Conservation (phyloP, 441 rosid species). For the Gossypium schwendimanii region DNA sequence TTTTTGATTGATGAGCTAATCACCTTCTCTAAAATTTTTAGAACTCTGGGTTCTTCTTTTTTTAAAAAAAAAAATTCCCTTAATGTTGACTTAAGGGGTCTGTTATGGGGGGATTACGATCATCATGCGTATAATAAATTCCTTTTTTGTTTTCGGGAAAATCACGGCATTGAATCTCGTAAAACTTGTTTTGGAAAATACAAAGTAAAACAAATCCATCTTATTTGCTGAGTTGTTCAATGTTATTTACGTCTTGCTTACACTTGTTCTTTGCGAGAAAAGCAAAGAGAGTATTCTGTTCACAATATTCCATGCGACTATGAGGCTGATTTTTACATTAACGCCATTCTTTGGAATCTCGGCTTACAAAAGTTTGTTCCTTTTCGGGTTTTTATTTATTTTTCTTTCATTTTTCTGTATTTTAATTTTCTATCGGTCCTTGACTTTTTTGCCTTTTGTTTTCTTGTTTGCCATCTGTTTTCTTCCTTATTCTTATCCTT, state of each 20-base stretch:
- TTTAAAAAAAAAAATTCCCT: background rate
- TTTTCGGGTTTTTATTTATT: background rate
- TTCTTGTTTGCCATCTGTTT: background rate
- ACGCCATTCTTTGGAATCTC: background rate
- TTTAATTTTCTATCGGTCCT: background rate
- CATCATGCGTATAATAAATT: background rate
- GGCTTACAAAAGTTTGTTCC: background rate
- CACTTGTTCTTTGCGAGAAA: background rate
- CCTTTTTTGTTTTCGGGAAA: background rate
- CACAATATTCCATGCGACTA: background rate
- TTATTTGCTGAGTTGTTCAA: background rate
- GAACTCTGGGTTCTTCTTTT: background rate
- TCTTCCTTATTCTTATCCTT: background rate
- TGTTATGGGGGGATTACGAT: background rate
- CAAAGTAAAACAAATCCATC: background rate
- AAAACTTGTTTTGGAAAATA: background rate
- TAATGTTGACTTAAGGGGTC: background rate
- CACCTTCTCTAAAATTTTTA: background rate
- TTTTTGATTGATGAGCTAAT: background rate
- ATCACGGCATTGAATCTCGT: conserved; percentile 19
- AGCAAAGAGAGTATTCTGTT: background rate
- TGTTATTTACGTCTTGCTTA: background rate
- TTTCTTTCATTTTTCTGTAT: background rate
- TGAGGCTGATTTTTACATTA: background rate
- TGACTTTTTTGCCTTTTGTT: background rate